Percentiles rank a stretch among this genome's conserved stretches.
These are phyloP conservation scores for Diaporthe longicolla DNA, from an alignment of 2,329 filamentous ascomycete species.

Conservation along the genomic window DNA sequence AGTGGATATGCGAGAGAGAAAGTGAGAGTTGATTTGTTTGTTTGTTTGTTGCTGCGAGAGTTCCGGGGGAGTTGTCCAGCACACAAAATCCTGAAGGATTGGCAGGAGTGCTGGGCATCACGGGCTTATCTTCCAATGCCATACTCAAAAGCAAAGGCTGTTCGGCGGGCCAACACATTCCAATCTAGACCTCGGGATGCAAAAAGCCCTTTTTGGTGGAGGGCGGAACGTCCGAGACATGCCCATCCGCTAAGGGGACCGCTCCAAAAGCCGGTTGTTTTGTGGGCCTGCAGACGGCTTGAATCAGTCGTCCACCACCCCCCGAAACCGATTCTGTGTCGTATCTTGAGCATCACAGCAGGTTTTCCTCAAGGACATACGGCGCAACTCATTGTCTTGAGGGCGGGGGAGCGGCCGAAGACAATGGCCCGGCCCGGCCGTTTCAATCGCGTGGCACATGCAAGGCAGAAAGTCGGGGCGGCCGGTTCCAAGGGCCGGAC, in stretches of 20 bases:
- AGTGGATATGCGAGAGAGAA: neutral
- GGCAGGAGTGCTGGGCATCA: neutral
- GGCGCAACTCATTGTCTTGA: neutral
- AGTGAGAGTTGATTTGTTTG: neutral
- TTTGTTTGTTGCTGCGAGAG: neutral
- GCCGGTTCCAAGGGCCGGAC: neutral
- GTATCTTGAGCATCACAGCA: neutral
- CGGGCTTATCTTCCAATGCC: neutral
- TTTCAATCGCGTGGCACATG: slow-evolving; percentile 17
- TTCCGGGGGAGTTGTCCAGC: neutral
- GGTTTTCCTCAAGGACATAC: too few relatives aligned
- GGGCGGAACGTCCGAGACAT: neutral
- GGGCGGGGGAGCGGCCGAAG: neutral
- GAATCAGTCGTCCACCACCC: neutral
- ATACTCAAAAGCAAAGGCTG: neutral
- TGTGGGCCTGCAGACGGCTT: neutral
- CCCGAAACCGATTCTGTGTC: slow-evolving; percentile 21
- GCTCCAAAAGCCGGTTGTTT: neutral
- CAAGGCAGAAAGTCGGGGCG: neutral
- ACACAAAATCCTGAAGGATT: neutral
- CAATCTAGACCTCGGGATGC: neutral
- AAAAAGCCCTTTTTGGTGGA: too few relatives aligned
- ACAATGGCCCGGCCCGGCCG: slow-evolving; percentile 2
- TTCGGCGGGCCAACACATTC: neutral
- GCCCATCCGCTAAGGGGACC: neutral